phyloP scores from a whole-genome alignment of 75 land plant species.

The Larix kaempferi region DNA sequence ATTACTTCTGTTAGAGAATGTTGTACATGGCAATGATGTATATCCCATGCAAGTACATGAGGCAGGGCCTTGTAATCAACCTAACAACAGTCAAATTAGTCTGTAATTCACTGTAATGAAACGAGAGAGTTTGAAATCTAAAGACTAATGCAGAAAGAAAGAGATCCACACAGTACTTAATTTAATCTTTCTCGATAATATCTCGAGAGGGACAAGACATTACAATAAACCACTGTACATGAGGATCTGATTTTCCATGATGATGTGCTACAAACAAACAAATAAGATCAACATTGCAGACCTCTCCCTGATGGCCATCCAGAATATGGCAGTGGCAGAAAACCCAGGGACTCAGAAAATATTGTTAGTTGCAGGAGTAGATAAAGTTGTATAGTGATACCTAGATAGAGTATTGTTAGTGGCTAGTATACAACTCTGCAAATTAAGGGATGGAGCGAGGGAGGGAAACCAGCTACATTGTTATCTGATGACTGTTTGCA shows the following conservation, averaged over 20 bases:
- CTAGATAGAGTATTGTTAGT: constrained; percentile 2
- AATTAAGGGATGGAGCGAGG: not conserved
- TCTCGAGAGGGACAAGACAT: not conserved
- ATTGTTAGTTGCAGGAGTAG: not conserved
- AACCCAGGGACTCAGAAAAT: not conserved
- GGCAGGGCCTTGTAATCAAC: not conserved
- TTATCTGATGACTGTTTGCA: constrained; percentile 17
- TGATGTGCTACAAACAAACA: not conserved
- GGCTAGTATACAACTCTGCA: constrained; percentile 6
- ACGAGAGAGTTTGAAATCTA: not conserved
- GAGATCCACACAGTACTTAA: not conserved
- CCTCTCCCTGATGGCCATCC: not conserved
- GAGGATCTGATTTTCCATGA: not conserved
- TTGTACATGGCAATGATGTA: not conserved
- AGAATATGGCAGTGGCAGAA: not conserved
- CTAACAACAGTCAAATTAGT: not conserved
- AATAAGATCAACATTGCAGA: not conserved
- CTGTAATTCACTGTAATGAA: not conserved
- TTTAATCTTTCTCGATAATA: not conserved
- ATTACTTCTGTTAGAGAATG: not conserved
- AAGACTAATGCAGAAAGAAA: not conserved
- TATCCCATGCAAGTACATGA: not conserved
- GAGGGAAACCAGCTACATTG: not conserved
- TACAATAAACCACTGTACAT: not conserved
- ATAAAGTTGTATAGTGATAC: not conserved